Evolutionary conservation across 306 rosid species (phyloP).

Genomic region (Quercus robur): DNA sequence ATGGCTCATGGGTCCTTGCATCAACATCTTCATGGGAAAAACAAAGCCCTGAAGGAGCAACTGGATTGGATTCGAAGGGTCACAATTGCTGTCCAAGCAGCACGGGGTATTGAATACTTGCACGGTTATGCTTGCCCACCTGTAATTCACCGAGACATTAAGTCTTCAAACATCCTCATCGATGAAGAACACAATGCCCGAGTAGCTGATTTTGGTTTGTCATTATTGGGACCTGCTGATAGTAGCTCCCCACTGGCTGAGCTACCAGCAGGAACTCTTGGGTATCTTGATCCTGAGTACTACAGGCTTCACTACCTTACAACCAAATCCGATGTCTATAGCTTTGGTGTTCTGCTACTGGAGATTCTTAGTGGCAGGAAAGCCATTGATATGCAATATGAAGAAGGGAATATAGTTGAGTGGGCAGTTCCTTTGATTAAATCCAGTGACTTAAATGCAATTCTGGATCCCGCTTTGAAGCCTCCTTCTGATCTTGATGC

Average conservation of each 20-base stretch:
- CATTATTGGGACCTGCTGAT: slow-evolving; percentile 77
- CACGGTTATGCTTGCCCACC: slow-evolving; percentile 95
- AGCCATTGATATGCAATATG: slow-evolving; percentile 93
- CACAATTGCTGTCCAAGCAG: slow-evolving; percentile 93
- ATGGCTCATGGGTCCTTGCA: slow-evolving; percentile 92
- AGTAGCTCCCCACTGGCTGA: slow-evolving; percentile 88
- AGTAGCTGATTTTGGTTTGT: slow-evolving; percentile 90
- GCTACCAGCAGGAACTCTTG: slow-evolving; percentile 92
- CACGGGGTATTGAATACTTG: slow-evolving; percentile 82
- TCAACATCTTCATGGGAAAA: slow-evolving; percentile 80
- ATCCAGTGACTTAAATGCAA: slow-evolving; percentile 53
- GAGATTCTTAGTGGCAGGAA: slow-evolving; percentile 91
- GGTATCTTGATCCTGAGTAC: slow-evolving; percentile 97
- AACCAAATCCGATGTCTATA: slow-evolving; percentile 91
- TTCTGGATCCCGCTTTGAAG: slow-evolving; percentile 69
- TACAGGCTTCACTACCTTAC: slow-evolving; percentile 96
- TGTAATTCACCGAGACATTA: slow-evolving; percentile 83
- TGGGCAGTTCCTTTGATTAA: slow-evolving; percentile 93
- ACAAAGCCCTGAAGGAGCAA: slow-evolving; percentile 61
- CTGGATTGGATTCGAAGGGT: slow-evolving; percentile 88
- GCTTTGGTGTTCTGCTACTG: slow-evolving; percentile 85
- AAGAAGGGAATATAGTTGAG: slow-evolving; percentile 86
- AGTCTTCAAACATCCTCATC: slow-evolving; percentile 92
- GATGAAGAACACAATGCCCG: slow-evolving; percentile 97
- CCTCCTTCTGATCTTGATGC: slow-evolving; percentile 75